Percentiles rank a stretch among this genome's conserved stretches.
Evolutionary conservation across 2,329 filamentous ascomycete genomes (phyloP).

Genomic region (Pseudonectria buxi): DNA sequence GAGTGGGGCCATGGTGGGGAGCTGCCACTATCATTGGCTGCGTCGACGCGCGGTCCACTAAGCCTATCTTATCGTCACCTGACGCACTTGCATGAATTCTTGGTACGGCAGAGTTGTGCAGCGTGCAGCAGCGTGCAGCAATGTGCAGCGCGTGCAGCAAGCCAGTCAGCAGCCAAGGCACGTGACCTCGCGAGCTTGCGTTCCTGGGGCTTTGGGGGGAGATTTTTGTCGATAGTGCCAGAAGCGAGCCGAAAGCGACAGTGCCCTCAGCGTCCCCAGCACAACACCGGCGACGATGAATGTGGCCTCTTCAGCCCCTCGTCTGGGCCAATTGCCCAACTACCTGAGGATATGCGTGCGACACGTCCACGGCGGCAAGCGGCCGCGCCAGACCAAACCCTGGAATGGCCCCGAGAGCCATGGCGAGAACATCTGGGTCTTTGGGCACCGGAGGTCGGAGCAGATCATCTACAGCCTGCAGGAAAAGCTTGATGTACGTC

Average conservation of each 20-base stretch:
- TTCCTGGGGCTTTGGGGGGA: conserved; percentile 14
- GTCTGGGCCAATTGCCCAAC: conserved; percentile 37
- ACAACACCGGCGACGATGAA: conserved; percentile 30
- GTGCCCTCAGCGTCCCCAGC: conserved; percentile 4
- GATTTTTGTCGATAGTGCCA: conserved; percentile 13
- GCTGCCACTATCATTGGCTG: conserved; percentile 13
- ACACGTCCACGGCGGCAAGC: conserved; percentile 24
- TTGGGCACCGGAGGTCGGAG: conserved; percentile 42
- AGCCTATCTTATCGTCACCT: conserved; percentile 23
- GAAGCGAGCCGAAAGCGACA: conserved; percentile 8
- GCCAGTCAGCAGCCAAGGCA: conserved; percentile 8
- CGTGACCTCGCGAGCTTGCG: conserved; percentile 15
- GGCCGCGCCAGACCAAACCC: conserved; percentile 16
- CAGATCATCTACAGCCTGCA: conserved; percentile 48
- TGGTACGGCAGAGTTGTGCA: background rate
- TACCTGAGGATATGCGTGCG: conserved; percentile 37
- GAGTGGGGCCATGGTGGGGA: conserved; percentile 13
- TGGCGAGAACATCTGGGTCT: conserved; percentile 53
- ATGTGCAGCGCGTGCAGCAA: conserved; percentile 3
- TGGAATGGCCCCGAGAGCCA: conserved; percentile 33
- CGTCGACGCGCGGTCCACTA: too few relatives aligned
- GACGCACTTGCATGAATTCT: conserved; percentile 5
- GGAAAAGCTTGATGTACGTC: conserved; percentile 39
- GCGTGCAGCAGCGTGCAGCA: conserved; percentile 1
- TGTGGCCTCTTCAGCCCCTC: conserved; percentile 23